Percentiles rank a stretch among this genome's conserved stretches.
phyloP scores from a whole-genome alignment of 179 eudicot genomes.

The Sideroxylon spinosum region DNA sequence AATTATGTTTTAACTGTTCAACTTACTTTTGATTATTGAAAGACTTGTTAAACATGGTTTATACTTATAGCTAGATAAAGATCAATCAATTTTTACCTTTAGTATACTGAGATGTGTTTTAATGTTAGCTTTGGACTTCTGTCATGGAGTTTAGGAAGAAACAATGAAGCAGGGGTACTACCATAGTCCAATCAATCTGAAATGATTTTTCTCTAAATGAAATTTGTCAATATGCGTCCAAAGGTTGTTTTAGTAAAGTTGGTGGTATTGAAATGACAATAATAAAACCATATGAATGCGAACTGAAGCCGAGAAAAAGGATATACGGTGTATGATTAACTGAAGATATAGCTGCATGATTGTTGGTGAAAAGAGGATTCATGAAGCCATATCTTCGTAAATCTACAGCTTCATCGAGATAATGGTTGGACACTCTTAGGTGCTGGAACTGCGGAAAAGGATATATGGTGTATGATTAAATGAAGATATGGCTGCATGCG shows the following conservation, averaged over 20 bases:
- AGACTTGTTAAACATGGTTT: background rate
- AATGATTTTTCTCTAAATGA: constrained; percentile 1
- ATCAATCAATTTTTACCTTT: background rate
- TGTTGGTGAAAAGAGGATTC: background rate
- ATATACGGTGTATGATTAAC: background rate
- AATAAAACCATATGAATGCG: background rate
- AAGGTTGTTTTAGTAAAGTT: background rate
- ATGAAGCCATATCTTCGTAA: no score
- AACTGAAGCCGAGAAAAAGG: background rate
- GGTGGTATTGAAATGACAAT: background rate
- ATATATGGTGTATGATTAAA: background rate
- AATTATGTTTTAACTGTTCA: background rate
- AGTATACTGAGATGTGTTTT: no score
- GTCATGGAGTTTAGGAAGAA: background rate
- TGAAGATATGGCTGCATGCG: background rate
- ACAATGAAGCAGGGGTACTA: background rate
- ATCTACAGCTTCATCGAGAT: background rate
- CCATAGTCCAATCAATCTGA: background rate
- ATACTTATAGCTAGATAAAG: background rate
- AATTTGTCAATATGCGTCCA: background rate
- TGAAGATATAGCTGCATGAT: background rate
- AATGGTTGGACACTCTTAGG: background rate
- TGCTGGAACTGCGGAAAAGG: background rate
- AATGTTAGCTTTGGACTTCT: no score
- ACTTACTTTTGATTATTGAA: background rate